Evolutionary conservation across 2,329 filamentous ascomycete genomes (phyloP).

Genomic region (Neofusicoccum kwambonambiense): DNA sequence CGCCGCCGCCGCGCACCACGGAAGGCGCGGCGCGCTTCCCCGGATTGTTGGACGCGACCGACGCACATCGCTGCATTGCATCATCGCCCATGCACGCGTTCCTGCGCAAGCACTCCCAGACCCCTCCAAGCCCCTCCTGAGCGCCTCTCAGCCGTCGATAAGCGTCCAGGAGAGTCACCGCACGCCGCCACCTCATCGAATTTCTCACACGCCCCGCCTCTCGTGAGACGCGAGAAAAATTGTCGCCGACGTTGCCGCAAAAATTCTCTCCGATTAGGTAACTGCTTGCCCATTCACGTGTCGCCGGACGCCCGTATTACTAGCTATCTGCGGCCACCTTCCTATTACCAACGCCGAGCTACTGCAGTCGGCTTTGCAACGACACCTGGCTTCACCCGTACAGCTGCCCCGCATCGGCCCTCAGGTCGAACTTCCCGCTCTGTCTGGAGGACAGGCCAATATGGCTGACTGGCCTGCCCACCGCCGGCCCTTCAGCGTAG

Average conservation of each 20-base stretch:
- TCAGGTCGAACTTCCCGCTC: slow-evolving; percentile 1
- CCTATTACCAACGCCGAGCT: neutral
- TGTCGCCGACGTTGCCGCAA: slow-evolving; percentile 1
- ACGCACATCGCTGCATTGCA: slow-evolving; percentile 9
- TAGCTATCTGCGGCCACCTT: neutral
- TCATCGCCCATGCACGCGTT: slow-evolving; percentile 9
- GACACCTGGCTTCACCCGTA: neutral
- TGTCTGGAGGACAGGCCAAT: neutral
- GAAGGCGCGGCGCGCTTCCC: slow-evolving; percentile 7
- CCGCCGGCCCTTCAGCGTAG: neutral
- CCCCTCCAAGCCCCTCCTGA: neutral
- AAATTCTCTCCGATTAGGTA: slow-evolving; percentile 5
- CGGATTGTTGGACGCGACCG: neutral
- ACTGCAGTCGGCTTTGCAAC: neutral
- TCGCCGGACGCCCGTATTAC: neutral
- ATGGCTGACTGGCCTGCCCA: slow-evolving; percentile 3
- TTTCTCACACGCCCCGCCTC: slow-evolving; percentile 11
- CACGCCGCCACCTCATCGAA: neutral
- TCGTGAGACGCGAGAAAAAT: slow-evolving; percentile 1
- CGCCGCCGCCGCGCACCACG: neutral
- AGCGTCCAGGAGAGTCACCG: neutral
- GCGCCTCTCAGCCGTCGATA: slow-evolving; percentile 7
- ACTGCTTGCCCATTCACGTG: neutral
- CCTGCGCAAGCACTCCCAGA: slow-evolving; percentile 5
- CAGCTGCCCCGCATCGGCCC: neutral